A percentile compares a stretch with the other conserved stretches of the same genome.
Conservation (phyloP, 768 basidiomycete species). For the Tulasnella sp. region DNA sequence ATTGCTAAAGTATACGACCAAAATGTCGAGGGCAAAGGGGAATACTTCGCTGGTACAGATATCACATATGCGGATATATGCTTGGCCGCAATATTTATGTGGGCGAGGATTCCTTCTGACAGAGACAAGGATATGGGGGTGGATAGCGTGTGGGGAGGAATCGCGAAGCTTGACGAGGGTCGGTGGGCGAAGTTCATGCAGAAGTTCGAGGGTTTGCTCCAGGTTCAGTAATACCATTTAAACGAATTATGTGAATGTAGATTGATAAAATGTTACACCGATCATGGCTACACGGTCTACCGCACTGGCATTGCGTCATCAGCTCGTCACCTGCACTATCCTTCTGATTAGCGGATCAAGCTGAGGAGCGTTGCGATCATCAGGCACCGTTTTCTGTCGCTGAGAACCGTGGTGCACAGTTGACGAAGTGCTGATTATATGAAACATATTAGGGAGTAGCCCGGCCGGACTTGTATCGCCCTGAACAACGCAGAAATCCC, state of each 20-base stretch:
- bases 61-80: constrained; percentile 69
- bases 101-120: constrained; percentile 68
- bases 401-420: no score
- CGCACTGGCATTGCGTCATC: no score
- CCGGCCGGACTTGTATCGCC: neutral
- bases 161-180: constrained; percentile 63
- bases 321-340: no score
- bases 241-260: neutral
- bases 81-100: constrained; percentile 60
- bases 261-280: neutral
- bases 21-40: constrained; percentile 7
- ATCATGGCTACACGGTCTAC: neutral
- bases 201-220: constrained; percentile 1
- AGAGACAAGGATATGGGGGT: constrained; percentile 1
- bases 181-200: constrained; percentile 58
- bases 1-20: constrained; percentile 10
- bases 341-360: no score
- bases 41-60: constrained; percentile 48
- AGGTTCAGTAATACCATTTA: neutral
- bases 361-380: no score
- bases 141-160: constrained; percentile 55
- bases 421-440: no score
- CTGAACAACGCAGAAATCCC: neutral
- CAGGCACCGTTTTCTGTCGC: no score
- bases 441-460: no score